Evolutionary conservation across 2,329 filamentous ascomycete species (phyloP).

Genomic region (Byssochlamys sp.): DNA sequence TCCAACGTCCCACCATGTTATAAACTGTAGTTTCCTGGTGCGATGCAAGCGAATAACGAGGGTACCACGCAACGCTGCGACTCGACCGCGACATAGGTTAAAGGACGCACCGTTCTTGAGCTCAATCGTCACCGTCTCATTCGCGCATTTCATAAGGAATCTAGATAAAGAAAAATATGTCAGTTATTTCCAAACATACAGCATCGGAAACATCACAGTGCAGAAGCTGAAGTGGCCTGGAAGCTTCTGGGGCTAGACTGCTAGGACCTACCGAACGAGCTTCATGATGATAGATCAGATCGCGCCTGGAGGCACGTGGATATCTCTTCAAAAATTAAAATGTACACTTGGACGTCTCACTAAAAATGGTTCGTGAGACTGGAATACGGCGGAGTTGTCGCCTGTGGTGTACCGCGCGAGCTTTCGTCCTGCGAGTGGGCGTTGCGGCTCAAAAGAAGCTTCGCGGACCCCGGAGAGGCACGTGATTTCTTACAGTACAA

Average conservation of each 20-base stretch:
- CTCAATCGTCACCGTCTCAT: conserved; percentile 96
- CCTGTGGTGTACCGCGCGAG: neutral
- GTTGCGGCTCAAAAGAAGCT: conserved; percentile 1
- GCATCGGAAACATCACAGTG: neutral
- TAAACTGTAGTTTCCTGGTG: neutral
- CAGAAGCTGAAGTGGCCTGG: neutral
- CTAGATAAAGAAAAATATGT: conserved; percentile 40
- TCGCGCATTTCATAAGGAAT: conserved; percentile 98
- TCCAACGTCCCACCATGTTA: neutral
- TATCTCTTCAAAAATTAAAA: conserved; percentile 3
- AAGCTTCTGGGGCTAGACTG: neutral
- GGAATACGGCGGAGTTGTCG: conserved; percentile 3
- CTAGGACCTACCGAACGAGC: conserved; percentile 75
- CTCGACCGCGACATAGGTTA: neutral
- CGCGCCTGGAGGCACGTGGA: neutral
- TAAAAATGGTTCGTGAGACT: conserved; percentile 7
- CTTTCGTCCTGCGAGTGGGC: neutral
- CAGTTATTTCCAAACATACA: neutral
- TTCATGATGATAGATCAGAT: conserved; percentile 59
- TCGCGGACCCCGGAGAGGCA: neutral
- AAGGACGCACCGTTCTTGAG: conserved; percentile 75
- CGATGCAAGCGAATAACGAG: no score
- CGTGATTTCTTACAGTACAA: neutral
- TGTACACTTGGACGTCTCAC: neutral
- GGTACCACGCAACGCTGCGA: neutral